Evolutionary conservation across 2,329 filamentous ascomycete genomes (phyloP), one percentile per base, ranked within the genome.

Genomic region (Metarhizium guizhouense): DNA sequence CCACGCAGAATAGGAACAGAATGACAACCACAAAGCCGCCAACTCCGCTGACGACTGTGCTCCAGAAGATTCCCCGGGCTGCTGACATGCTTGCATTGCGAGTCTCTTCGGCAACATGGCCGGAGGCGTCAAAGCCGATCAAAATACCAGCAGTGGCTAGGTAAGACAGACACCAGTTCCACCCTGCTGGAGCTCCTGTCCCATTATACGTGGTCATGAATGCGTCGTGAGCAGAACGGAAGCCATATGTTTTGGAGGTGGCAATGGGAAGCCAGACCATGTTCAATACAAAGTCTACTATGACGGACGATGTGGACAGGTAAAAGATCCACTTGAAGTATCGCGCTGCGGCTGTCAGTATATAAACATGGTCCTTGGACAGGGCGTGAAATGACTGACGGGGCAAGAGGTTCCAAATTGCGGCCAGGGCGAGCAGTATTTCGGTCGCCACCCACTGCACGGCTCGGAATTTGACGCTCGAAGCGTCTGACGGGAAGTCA

Each of bases 141-240:
- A 84, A 62, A 45, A 84, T 77, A 45, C 81, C 81, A 7, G 81
- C 81, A 1, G 81, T 84, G 1, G 81, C 80, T 30, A 82, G 75
- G 64, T 81, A 84, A 4, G 79, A 82, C 3, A 84, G 72, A 67
- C 81, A 83, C 81, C 81, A 84, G 62, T 84, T 84, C 81, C 81
- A 84, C 3, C 75, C 80, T 1, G 74, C 70, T 0, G 81, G 78
- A 1, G 77, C 77, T 11, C 77, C 77, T 11, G 77, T 80, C 2
- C 76, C 77, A 56, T 84, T 84, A 63, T 82, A 82, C 0, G 80
- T 83, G 13, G 79, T 75, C 69, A 82, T 78, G 64, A 84, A 84
- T 8, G 81, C 81, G 57, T 82, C 80, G 40, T 81, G 71, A 0
- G 81, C 72, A 1, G 78, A 73, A n/a, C 81, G 76, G 66, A 84